Base-by-base conservation (phyloP, 2,329 filamentous ascomycete genomes). In the Pezicula neosporulosa region DNA sequence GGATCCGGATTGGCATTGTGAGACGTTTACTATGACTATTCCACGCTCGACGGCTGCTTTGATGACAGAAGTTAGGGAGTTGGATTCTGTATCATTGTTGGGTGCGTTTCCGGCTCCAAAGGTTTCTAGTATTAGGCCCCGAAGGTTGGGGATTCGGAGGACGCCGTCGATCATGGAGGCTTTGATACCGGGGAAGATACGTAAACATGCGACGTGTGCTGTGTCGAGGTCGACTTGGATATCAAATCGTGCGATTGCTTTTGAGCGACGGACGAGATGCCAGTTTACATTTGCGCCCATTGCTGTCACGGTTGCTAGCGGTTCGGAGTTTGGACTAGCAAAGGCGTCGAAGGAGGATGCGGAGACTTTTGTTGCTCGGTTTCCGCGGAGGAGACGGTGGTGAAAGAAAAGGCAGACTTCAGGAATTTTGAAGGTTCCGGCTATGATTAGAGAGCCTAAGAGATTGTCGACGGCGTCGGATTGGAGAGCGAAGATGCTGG, bases 391-490 rank as follows among this genome's bases (percentile, higher is more conserved):
- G 18, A 89, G 75, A 57, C 80, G 82, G 67, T 86, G 82, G 64
- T 88, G 85, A 72, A 89, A 89, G 69, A 87, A 89, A 37, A 89
- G 73, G 62, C 84, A 87, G 24, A 89, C 86, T 69, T 89, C 86
- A 0, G 86, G 85, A 48, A 89, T 86, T 77, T 85, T 85, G 63
- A 89, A 88, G 58, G 88, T 85, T 10, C 85, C 85, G 13, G 86
- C 86, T 50, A 89, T 81, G 52, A 89, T 83, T 53, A 89, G 69
- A 9, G 84, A 84, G 13, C 83, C 84, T 6, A 89, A 77, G 8
- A 89, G 74, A 54, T 89, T 89, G 63, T 88, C 85, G 8, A 84
- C 81, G 6, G 85, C 86, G 66, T 89, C 86, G 48, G 82, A 87
- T 64, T 89, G 85, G 12, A 88, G 73, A 61, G 86, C 81, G 57